Evolutionary conservation across 306 rosid genomes (phyloP).

Genomic region (Astragalus glycyphyllos): DNA sequence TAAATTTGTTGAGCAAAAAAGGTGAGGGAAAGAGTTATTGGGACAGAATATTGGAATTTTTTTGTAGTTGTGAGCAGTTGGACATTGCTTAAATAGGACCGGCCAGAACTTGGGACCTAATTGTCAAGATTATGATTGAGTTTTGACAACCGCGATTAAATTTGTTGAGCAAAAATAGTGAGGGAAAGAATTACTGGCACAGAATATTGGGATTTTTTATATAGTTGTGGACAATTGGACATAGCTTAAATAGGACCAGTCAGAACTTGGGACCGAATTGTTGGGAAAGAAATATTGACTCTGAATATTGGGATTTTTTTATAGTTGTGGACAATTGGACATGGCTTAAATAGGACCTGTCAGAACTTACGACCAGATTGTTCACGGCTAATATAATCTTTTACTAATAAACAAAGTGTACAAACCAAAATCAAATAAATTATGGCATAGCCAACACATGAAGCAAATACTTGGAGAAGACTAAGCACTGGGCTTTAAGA

Average conservation of each 20-base stretch:
- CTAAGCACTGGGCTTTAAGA: conserved; percentile 9
- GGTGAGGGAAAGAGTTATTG: neutral
- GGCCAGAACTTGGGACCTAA: no score
- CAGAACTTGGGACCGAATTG: neutral
- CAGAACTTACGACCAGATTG: neutral
- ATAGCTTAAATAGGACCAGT: conserved; percentile 6
- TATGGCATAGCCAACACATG: neutral
- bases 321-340: conserved; percentile 7
- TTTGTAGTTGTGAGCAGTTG: neutral
- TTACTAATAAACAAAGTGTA: neutral
- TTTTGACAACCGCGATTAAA: no score
- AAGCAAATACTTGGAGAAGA: conserved; percentile 10
- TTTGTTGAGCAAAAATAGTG: no score
- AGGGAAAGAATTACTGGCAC: no score
- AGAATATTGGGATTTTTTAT: no score
- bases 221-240: conserved; percentile 7
- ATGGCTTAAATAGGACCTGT: conserved; percentile 3
- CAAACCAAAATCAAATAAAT: conserved; percentile 5
- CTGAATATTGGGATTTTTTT: no score
- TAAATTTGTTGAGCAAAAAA: neutral
- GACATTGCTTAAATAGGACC: conserved; percentile 9
- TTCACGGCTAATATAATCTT: conserved; percentile 9
- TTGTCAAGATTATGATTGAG: no score
- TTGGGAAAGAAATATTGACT: neutral
- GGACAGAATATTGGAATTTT: neutral